These are phyloP conservation scores for Eucalyptus regnans DNA, from an alignment of 345 rosid genomes.

Conservation along the genomic window DNA sequence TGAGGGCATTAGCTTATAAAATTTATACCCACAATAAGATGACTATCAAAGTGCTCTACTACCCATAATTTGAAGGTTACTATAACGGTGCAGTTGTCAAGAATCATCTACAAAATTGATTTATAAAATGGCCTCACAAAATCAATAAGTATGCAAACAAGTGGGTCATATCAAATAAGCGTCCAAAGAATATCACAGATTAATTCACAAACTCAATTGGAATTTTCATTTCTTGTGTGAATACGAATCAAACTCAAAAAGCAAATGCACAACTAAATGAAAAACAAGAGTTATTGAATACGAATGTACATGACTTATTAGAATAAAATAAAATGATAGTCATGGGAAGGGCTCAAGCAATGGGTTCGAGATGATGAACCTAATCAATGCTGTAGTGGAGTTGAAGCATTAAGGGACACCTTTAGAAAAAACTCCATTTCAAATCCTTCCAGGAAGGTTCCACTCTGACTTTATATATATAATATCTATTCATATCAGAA, in stretches of 20 bases:
- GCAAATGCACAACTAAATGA: background rate
- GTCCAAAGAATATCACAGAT: background rate
- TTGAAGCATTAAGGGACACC: background rate
- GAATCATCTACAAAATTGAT: background rate
- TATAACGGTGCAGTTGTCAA: background rate
- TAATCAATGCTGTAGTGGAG: background rate
- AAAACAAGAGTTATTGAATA: background rate
- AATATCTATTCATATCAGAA: background rate
- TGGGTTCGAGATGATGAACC: background rate
- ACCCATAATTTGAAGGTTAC: background rate
- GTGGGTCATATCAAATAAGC: background rate
- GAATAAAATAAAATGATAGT: background rate
- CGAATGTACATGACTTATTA: background rate
- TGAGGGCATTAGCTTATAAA: background rate
- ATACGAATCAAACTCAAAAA: background rate
- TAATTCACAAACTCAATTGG: background rate
- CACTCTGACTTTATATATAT: background rate
- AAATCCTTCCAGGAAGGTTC: background rate
- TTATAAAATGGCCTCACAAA: background rate
- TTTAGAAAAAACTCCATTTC: background rate
- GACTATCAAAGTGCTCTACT: background rate
- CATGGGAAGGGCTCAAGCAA: background rate
- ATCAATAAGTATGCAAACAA: background rate
- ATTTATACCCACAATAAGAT: background rate
- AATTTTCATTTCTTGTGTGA: background rate